Evolutionary conservation across 2,329 filamentous ascomycete genomes (phyloP).

Genomic region (Alternaria arborescens): DNA sequence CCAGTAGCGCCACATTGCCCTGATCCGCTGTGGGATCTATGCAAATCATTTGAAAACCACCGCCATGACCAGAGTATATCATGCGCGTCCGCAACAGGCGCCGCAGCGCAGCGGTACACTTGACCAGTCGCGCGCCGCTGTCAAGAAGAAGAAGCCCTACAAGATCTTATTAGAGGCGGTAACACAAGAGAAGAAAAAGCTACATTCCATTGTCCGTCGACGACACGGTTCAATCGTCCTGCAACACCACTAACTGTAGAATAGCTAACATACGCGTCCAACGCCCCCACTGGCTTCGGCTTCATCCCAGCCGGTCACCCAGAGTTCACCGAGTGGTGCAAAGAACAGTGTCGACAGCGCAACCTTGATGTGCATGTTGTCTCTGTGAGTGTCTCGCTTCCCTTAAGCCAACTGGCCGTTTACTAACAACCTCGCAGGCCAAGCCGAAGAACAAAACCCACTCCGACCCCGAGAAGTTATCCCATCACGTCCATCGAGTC

Average conservation of each 20-base stretch:
- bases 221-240: constrained; percentile 11
- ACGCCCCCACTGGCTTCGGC: constrained; percentile 66
- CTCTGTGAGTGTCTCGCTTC: constrained; percentile 60
- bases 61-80: constrained; percentile 41
- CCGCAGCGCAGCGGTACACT: constrained; percentile 25
- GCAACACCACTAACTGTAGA: constrained; percentile 43
- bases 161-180: constrained; percentile 68
- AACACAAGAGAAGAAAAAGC: constrained; percentile 67
- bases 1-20: constrained; percentile 9
- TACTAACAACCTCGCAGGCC: constrained; percentile 36
- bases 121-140: constrained; percentile 34
- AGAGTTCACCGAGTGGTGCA: constrained; percentile 64
- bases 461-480: constrained; percentile 61
- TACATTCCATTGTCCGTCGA: constrained; percentile 59
- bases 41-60: constrained; percentile 15
- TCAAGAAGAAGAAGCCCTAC: constrained; percentile 57
- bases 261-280: constrained; percentile 64
- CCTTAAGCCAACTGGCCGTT: not conserved
- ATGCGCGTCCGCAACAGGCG: constrained; percentile 31
- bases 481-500: constrained; percentile 68
- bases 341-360: constrained; percentile 66
- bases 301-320: constrained; percentile 69
- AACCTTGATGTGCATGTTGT: constrained; percentile 65
- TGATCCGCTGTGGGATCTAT: constrained; percentile 21
- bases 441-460: constrained; percentile 60